A percentile compares a stretch with the other conserved stretches of the same genome.
phyloP scores from a whole-genome alignment of 2,329 filamentous ascomycete genomes.

The Xylaria sp. region DNA sequence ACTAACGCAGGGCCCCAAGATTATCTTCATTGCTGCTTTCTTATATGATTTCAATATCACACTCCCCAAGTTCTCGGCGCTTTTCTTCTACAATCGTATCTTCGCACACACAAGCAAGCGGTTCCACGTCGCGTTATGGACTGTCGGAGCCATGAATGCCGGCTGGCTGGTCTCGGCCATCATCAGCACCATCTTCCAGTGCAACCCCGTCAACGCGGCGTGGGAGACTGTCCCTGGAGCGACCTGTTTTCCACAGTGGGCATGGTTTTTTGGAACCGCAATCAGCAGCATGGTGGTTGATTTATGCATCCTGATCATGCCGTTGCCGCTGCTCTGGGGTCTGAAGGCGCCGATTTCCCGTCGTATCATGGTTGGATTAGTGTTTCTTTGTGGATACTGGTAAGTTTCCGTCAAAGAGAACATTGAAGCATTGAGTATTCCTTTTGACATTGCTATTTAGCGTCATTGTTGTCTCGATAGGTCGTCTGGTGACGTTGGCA shows the following conservation, averaged over 20 bases:
- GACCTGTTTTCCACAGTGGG: background rate
- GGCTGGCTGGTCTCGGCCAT: background rate
- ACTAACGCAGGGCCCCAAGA: background rate
- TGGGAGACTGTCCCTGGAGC: background rate
- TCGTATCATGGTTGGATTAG: background rate
- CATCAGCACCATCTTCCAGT: background rate
- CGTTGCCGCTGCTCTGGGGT: conserved; percentile 4
- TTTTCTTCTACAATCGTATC: background rate
- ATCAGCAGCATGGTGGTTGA: background rate
- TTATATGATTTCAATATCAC: background rate
- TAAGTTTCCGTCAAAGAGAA: too few species aligned
- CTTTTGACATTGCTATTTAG: background rate
- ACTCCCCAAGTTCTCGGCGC: background rate
- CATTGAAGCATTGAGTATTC: too few species aligned
- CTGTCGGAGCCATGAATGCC: background rate
- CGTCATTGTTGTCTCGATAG: conserved; percentile 2
- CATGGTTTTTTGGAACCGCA: background rate
- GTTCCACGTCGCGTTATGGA: background rate
- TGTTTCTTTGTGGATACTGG: conserved; percentile 2
- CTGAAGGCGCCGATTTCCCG: conserved; percentile 1
- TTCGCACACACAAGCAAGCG: background rate
- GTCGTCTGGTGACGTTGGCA: conserved; percentile 5
- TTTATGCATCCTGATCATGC: conserved; percentile 1
- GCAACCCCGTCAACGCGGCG: background rate
- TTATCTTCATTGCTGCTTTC: background rate